Conservation (phyloP, 371 early-diverging fungal species). For the Haplosporangium sp. region DNA sequence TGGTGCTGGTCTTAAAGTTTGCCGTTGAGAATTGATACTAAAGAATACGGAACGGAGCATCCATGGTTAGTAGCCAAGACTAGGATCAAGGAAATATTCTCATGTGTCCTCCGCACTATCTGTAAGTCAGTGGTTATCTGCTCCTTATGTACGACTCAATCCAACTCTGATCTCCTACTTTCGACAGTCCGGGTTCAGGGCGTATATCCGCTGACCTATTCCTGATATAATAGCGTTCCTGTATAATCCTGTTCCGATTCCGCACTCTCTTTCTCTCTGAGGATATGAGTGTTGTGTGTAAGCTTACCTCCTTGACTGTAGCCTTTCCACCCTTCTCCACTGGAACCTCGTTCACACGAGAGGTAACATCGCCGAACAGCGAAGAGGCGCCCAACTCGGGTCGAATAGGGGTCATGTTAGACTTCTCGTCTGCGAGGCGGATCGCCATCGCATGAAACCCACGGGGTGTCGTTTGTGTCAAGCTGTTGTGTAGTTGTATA, state of each 20-base stretch:
- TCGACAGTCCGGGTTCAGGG: neutral
- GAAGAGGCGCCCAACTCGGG: slow-evolving; percentile 70
- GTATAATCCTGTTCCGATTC: neutral
- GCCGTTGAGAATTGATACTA: slow-evolving; percentile 78
- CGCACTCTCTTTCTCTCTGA: neutral
- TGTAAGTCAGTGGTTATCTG: no score
- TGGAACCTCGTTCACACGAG: slow-evolving; percentile 57
- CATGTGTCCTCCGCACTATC: no score
- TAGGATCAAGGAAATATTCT: neutral
- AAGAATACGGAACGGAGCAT: neutral
- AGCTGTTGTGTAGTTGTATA: slow-evolving; percentile 5
- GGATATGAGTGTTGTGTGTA: neutral
- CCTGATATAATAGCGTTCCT: neutral
- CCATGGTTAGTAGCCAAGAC: neutral
- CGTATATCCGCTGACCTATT: neutral
- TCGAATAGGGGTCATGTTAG: slow-evolving; percentile 37
- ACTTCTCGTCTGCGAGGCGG: slow-evolving; percentile 39
- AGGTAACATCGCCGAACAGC: slow-evolving; percentile 64
- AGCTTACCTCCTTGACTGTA: slow-evolving; percentile 59
- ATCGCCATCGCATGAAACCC: slow-evolving; percentile 40
- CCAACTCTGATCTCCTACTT: no score
- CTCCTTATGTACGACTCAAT: no score
- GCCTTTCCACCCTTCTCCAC: slow-evolving; percentile 56
- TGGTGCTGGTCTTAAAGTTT: slow-evolving; percentile 81
- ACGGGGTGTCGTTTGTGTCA: slow-evolving; percentile 36